These are phyloP conservation scores for Canavalia gladiata DNA, from an alignment of 306 rosid genomes.

Conservation along the genomic window DNA sequence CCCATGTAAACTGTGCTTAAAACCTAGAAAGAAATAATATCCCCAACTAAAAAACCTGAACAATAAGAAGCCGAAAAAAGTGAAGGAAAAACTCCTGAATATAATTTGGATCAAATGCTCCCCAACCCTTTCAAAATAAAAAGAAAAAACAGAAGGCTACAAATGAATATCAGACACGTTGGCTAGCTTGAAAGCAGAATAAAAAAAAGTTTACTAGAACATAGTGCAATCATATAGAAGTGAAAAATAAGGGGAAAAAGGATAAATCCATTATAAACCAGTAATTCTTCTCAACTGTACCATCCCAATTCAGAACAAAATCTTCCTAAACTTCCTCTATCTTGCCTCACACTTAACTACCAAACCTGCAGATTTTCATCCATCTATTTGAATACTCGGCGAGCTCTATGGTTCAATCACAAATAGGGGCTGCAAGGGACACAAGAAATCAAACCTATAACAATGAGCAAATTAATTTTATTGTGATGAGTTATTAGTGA, in stretches of 20 bases:
- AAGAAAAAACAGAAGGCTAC: conserved; percentile 1
- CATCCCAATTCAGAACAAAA: conserved; percentile 57
- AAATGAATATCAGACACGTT: conserved; percentile 32
- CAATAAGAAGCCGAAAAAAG: background rate
- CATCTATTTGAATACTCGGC: conserved; percentile 42
- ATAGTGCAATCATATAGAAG: conserved; percentile 31
- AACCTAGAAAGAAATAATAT: conserved; percentile 17
- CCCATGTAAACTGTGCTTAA: conserved; percentile 14
- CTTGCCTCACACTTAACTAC: conserved; percentile 49
- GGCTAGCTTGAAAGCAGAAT: conserved; percentile 27
- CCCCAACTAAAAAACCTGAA: background rate
- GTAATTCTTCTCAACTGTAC: conserved; percentile 52
- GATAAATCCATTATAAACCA: conserved; percentile 44
- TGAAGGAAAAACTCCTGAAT: background rate
- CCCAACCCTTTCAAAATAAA: background rate
- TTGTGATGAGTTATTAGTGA: background rate
- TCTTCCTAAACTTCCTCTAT: conserved; percentile 52
- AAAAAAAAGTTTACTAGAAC: conserved; percentile 39
- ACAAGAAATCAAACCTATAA: conserved; percentile 31
- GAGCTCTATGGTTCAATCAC: conserved; percentile 71
- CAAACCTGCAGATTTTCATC: conserved; percentile 42
- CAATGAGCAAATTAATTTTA: conserved; percentile 13
- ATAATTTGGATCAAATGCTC: conserved; percentile 20
- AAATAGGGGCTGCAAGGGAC: conserved; percentile 72
- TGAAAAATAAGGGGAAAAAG: conserved; percentile 23